Evolutionary conservation across 192 early-diverging fungal genomes (phyloP), one percentile per base, ranked within the genome.

Genomic region (Entomortierella chlamydospora): DNA sequence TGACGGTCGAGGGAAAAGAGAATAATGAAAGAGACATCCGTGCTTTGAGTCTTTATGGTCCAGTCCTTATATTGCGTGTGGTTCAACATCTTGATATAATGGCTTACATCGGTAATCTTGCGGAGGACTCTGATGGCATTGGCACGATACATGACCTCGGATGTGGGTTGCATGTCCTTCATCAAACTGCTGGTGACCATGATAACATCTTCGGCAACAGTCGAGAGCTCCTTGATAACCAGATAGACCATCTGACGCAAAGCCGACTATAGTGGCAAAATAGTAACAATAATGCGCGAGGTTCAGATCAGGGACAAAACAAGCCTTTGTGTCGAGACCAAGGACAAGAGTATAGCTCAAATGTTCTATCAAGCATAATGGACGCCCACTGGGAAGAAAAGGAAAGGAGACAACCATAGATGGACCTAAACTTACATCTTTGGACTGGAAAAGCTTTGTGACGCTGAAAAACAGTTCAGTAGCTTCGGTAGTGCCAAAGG

Each of bases 401-500:
- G 29, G 12, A 41, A 22, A 33, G 9, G 33, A 22, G 28, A 26
- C 22, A 18, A 41, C n/a, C n/a, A n/a, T n/a, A n/a, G n/a, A n/a
- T n/a, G n/a, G 29, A 39, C 37, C 37, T 33, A 45, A 49, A 78
- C 88, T 71, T 85, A 94, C 93, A 82, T 99, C 98, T 77, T 92
- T 93, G 68, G 89, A 91, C 86, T 98, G 97, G 84, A 99, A 99
- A 67, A 99, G 90, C 87, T 97, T 97, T 25, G 96, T 98, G 64
- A 98, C 95, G 73, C 93, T 95, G 77, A 99, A 99, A 82, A 99
- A 99, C 23, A 96, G 88, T 72, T 99, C 93, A 8, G 98, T 99
- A 1, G 98, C 98, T 84, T 98, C 98, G n/a, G 87, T 89, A n/a
- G 94, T 94, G 62, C 88, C 88, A 81, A 98, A 95, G 17, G 87